phyloP scores from a whole-genome alignment of 2,329 filamentous ascomycete genomes.

The Ascochyta lentis region DNA sequence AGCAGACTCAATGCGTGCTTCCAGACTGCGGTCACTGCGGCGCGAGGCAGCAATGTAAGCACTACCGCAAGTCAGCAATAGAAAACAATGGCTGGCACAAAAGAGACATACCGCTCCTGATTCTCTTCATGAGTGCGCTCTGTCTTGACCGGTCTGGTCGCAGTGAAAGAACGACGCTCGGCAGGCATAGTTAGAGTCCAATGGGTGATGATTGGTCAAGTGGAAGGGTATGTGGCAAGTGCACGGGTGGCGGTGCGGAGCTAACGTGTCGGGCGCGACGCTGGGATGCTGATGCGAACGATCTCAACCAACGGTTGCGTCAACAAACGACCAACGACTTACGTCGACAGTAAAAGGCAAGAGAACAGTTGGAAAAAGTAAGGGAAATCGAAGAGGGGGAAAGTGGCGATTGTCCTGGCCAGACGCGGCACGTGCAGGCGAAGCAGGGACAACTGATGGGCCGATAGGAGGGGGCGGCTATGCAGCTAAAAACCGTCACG shows the following conservation, averaged over 20 bases:
- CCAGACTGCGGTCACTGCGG: conserved; percentile 82
- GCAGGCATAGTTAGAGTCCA: conserved; percentile 47
- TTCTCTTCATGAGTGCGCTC: conserved; percentile 82
- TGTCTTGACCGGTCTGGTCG: conserved; percentile 62
- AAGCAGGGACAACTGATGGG: conserved; percentile 34
- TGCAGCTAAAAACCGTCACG: conserved; percentile 26
- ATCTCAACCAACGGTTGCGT: neutral
- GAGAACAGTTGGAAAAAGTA: neutral
- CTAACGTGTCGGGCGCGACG: conserved; percentile 6
- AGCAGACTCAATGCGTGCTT: conserved; percentile 87
- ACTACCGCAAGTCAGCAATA: conserved; percentile 52
- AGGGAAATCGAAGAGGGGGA: conserved; percentile 25
- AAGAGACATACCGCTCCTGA: conserved; percentile 66
- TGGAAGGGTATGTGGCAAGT: neutral
- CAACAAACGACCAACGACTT: neutral
- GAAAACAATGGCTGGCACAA: neutral
- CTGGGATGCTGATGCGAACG: neutral
- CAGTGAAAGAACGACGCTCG: conserved; percentile 42
- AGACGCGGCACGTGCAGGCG: conserved; percentile 25
- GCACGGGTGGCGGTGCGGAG: conserved; percentile 15
- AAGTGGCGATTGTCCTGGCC: conserved; percentile 32
- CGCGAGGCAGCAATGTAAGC: conserved; percentile 93
- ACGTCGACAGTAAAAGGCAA: neutral
- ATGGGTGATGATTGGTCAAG: neutral
- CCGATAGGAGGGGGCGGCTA: conserved; percentile 26